Percentiles rank a stretch among this genome's conserved stretches.
These are phyloP conservation scores for Tulasnella sp. DNA, from an alignment of 768 basidiomycete species.

Conservation along the genomic window DNA sequence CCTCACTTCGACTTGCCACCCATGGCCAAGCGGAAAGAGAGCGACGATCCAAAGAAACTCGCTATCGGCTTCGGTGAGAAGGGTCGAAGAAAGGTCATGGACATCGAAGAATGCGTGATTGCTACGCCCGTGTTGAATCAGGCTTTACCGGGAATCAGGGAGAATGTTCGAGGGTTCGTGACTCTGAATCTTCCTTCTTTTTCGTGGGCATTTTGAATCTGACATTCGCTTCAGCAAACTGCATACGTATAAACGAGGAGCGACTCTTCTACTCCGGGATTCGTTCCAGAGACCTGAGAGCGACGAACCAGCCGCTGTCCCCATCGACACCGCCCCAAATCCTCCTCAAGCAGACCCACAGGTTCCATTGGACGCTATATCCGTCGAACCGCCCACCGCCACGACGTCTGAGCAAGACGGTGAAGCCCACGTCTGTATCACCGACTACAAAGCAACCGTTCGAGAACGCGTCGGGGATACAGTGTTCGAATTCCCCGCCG, in stretches of 20 bases:
- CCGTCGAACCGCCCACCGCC: slow-evolving; percentile 8
- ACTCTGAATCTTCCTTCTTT: not conserved
- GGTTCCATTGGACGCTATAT: not conserved
- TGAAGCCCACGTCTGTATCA: slow-evolving; percentile 68
- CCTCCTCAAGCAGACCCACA: not conserved
- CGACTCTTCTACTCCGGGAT: slow-evolving; percentile 85
- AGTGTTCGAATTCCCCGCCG: slow-evolving; percentile 76
- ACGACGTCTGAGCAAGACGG: slow-evolving; percentile 24
- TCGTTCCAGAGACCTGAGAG: slow-evolving; percentile 42
- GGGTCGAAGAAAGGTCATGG: slow-evolving; percentile 65
- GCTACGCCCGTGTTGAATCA: slow-evolving; percentile 74
- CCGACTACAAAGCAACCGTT: slow-evolving; percentile 69
- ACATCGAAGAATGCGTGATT: slow-evolving; percentile 97
- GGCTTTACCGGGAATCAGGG: slow-evolving; percentile 51
- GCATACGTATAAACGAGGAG: slow-evolving; percentile 72
- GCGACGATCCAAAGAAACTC: slow-evolving; percentile 42
- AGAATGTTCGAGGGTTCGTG: slow-evolving; percentile 58
- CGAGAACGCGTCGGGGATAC: slow-evolving; percentile 77
- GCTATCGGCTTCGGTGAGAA: slow-evolving; percentile 85
- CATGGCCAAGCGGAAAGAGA: slow-evolving; percentile 29
- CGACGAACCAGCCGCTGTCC: not conserved
- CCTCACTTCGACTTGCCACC: slow-evolving; percentile 87
- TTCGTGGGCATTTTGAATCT: not conserved
- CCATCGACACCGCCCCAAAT: too few species aligned
- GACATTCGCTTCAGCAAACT: slow-evolving; percentile 49